phyloP scores from a whole-genome alignment of 2,329 filamentous ascomycete species.

The Colletotrichum sp. region DNA sequence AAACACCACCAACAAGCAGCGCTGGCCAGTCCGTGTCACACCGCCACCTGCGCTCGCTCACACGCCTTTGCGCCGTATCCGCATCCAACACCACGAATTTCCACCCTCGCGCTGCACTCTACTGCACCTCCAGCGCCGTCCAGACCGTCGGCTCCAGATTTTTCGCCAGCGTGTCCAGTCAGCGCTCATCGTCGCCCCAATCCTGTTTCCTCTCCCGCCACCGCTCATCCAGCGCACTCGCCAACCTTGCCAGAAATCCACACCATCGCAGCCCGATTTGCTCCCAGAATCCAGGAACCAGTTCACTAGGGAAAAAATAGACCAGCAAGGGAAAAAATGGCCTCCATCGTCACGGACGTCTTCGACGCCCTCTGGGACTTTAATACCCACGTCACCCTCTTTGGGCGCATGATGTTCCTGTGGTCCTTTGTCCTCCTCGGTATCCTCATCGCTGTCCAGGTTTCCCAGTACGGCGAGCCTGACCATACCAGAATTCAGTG shows the following conservation, averaged over 20 bases:
- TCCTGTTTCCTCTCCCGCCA: background rate
- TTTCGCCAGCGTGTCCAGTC: background rate
- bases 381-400: constrained; percentile 13
- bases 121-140: background rate
- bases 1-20: background rate
- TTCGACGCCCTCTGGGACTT: constrained; percentile 13
- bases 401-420: constrained; percentile 25
- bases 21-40: background rate
- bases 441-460: constrained; percentile 25
- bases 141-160: background rate
- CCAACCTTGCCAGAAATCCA: background rate
- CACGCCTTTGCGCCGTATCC: background rate
- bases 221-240: background rate
- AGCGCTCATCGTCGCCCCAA: background rate
- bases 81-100: background rate
- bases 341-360: background rate
- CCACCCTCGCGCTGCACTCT: background rate
- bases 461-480: constrained; percentile 22
- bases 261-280: background rate
- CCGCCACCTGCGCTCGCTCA: background rate
- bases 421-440: constrained; percentile 24
- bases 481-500: constrained; percentile 19
- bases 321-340: background rate
- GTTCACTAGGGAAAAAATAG: background rate
- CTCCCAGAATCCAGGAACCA: background rate